Percentiles rank a stretch among this genome's conserved stretches.
phyloP scores from a whole-genome alignment of 345 rosid species.

The Ailanthus altissimus region DNA sequence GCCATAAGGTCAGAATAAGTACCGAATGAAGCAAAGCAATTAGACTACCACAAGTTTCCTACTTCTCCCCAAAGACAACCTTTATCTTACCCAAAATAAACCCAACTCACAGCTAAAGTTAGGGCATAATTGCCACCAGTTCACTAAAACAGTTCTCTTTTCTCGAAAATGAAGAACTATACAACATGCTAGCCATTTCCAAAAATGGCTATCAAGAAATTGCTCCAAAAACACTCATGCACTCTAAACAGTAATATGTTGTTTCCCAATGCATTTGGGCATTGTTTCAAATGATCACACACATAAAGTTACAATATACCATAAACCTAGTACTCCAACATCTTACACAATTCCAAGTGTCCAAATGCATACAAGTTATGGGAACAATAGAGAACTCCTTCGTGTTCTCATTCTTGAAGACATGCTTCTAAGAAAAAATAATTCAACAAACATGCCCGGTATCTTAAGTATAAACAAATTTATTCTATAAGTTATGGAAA shows the following conservation, averaged over 20 bases:
- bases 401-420: background rate
- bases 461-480: background rate
- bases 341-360: background rate
- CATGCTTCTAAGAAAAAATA: background rate
- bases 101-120: background rate
- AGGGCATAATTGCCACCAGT: background rate
- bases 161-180: background rate
- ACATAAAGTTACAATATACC: background rate
- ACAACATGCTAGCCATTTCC: background rate
- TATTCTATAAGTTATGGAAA: background rate
- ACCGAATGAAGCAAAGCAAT: background rate
- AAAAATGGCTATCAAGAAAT: background rate
- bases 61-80: slow-evolving; percentile 1
- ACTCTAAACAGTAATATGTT: background rate
- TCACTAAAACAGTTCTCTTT: background rate
- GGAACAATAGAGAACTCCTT: background rate
- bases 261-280: background rate
- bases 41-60: background rate
- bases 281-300: background rate
- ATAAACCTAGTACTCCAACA: background rate
- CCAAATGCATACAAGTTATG: background rate
- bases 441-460: background rate
- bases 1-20: background rate
- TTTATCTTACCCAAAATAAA: background rate
- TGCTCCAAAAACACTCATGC: background rate